Percentiles rank a stretch among this genome's conserved stretches.
phyloP scores from a whole-genome alignment of 2,329 filamentous ascomycete genomes.

The Hansfordia pulvinata region DNA sequence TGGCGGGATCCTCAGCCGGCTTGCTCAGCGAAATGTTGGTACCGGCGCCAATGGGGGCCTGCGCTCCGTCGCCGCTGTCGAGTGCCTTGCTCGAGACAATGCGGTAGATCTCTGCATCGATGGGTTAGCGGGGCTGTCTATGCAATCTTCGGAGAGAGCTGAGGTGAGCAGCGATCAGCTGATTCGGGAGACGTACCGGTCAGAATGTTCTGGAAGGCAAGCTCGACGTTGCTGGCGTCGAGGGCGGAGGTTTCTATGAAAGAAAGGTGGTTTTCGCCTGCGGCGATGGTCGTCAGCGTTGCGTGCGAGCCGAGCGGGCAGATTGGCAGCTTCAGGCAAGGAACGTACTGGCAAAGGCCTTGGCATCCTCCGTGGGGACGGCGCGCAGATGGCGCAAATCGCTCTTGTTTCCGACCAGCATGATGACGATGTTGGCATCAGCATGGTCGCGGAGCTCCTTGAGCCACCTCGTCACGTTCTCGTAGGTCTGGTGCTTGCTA shows the following conservation, averaged over 20 bases:
- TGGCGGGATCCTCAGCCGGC: conserved; percentile 59
- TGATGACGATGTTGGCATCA: conserved; percentile 98
- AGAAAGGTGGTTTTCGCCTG: conserved; percentile 93
- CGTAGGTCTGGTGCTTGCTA: conserved; percentile 98
- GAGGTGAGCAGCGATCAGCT: too few species aligned
- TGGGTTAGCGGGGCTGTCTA: too few species aligned
- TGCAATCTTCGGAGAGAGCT: too few species aligned
- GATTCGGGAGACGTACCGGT: conserved; percentile 75
- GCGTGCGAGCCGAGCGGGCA: neutral
- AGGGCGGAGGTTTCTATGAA: conserved; percentile 99
- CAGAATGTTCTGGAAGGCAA: conserved; percentile 98
- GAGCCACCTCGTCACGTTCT: conserved; percentile 97
- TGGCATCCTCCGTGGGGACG: conserved; percentile 94
- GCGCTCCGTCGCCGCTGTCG: conserved; percentile 72
- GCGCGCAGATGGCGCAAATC: conserved; percentile 98
- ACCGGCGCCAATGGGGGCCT: conserved; percentile 67
- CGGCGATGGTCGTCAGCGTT: neutral
- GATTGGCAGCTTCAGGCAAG: conserved; percentile 5
- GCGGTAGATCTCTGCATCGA: conserved; percentile 90
- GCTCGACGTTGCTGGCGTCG: conserved; percentile 96
- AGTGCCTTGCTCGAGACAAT: conserved; percentile 97
- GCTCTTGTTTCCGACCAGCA: conserved; percentile 99
- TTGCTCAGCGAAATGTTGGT: conserved; percentile 81
- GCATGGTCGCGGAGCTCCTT: conserved; percentile 97
- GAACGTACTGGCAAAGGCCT: conserved; percentile 81